phyloP scores from a whole-genome alignment of 192 early-diverging fungal genomes.

The Pilobolus umbonatus region DNA sequence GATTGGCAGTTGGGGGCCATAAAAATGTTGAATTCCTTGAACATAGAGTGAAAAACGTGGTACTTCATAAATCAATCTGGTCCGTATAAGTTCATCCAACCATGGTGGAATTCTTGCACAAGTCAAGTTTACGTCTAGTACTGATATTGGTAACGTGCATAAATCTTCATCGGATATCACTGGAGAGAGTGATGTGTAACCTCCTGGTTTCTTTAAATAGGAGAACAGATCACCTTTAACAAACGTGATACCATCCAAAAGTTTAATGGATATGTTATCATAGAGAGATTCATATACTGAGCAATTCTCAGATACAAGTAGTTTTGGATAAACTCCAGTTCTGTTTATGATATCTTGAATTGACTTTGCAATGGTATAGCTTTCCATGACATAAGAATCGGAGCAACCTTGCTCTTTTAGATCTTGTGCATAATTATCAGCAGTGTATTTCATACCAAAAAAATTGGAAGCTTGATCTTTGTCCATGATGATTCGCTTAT shows the following conservation, averaged over 20 bases:
- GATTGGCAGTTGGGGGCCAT: constrained; percentile 31
- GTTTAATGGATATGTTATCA: constrained; percentile 82
- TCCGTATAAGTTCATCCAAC: constrained; percentile 65
- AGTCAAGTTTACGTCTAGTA: constrained; percentile 84
- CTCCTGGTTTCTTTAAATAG: no score
- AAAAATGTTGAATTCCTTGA: constrained; percentile 40
- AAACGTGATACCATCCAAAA: constrained; percentile 93
- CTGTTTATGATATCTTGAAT: constrained; percentile 53
- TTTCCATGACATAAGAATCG: constrained; percentile 27
- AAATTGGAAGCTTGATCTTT: constrained; percentile 86
- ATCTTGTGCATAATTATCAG: constrained; percentile 15
- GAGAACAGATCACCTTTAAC: constrained; percentile 95
- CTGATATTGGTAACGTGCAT: constrained; percentile 76
- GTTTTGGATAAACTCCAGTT: constrained; percentile 52
- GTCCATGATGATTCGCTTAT: constrained; percentile 89
- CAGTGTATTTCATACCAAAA: constrained; percentile 63
- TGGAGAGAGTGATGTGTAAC: no score
- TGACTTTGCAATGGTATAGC: constrained; percentile 18
- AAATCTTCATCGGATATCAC: no score
- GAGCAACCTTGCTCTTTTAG: background rate
- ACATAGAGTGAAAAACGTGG: constrained; percentile 41
- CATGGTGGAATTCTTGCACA: constrained; percentile 71
- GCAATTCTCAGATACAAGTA: constrained; percentile 91
- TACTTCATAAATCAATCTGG: constrained; percentile 36
- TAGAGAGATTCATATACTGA: constrained; percentile 96